Percentiles rank a stretch among this genome's conserved stretches.
These are phyloP conservation scores for Starmerella floricola DNA, from an alignment of 805 yeast genomes.

Conservation along the genomic window DNA sequence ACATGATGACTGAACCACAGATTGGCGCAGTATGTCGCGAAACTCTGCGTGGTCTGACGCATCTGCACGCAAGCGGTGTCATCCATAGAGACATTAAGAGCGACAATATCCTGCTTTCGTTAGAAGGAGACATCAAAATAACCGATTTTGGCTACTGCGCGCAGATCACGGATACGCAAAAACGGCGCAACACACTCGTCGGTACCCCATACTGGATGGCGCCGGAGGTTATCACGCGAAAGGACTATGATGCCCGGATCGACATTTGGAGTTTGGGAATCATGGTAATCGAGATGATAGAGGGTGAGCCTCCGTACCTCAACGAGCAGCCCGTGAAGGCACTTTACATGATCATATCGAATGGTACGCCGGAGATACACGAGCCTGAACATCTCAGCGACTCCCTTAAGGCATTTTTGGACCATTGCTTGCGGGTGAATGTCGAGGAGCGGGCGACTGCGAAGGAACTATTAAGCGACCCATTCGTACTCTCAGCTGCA, in stretches of 20 bases:
- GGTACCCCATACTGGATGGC: conserved; percentile 99
- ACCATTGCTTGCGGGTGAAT: conserved; percentile 70
- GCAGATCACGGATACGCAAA: conserved; percentile 64
- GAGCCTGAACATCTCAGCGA: conserved; percentile 70
- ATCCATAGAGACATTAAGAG: conserved; percentile 94
- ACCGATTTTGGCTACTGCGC: conserved; percentile 98
- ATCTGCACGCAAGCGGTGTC: conserved; percentile 82
- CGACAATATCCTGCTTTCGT: conserved; percentile 74
- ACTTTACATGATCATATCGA: conserved; percentile 83
- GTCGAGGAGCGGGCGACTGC: conserved; percentile 74
- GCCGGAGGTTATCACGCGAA: conserved; percentile 90
- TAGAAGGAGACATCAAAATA: conserved; percentile 79
- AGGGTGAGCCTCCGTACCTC: conserved; percentile 96
- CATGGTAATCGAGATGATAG: conserved; percentile 97
- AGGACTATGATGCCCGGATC: conserved; percentile 92
- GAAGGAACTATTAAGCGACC: conserved; percentile 52
- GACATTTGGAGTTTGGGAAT: conserved; percentile 98
- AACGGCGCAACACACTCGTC: conserved; percentile 94
- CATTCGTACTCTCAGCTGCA: conserved; percentile 35
- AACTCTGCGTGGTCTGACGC: conserved; percentile 72
- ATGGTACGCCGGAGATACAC: conserved; percentile 89
- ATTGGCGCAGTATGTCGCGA: conserved; percentile 92
- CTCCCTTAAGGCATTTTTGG: conserved; percentile 55
- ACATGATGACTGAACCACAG: conserved; percentile 76
- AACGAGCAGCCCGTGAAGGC: conserved; percentile 95